A percentile compares a stretch with the other conserved stretches of the same genome.
phyloP scores from a whole-genome alignment of 768 basidiomycete genomes.

The Mycena floridula region DNA sequence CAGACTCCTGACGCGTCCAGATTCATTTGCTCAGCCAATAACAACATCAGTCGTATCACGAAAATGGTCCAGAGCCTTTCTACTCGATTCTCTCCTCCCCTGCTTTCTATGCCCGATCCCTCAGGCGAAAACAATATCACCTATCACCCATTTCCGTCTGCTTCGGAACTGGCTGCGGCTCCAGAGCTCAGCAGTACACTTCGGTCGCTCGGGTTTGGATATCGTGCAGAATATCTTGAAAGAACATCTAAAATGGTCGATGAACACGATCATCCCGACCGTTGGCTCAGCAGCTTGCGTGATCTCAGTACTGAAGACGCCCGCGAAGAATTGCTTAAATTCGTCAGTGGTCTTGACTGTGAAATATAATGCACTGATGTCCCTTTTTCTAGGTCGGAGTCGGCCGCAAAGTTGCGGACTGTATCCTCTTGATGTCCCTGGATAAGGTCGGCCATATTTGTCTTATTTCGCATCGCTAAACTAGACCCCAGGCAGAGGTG shows the following conservation, averaged over 20 bases:
- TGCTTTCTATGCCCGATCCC: slow-evolving; percentile 44
- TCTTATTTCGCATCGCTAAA: neutral
- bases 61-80: slow-evolving; percentile 88
- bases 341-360: too few species aligned
- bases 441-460: slow-evolving; percentile 56
- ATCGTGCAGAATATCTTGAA: slow-evolving; percentile 88
- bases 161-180: slow-evolving; percentile 50
- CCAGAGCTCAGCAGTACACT: slow-evolving; percentile 56
- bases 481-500: slow-evolving; percentile 56
- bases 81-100: slow-evolving; percentile 62
- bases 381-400: too few species aligned
- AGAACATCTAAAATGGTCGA: slow-evolving; percentile 63
- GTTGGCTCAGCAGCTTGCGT: slow-evolving; percentile 56
- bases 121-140: slow-evolving; percentile 19
- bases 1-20: slow-evolving; percentile 30
- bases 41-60: slow-evolving; percentile 91
- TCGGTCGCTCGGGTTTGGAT: slow-evolving; percentile 88
- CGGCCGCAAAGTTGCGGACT: slow-evolving; percentile 96
- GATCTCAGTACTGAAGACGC: slow-evolving; percentile 46
- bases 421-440: slow-evolving; percentile 85
- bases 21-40: slow-evolving; percentile 97
- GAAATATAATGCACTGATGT: too few species aligned
- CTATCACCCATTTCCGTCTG: slow-evolving; percentile 85
- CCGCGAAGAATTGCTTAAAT: slow-evolving; percentile 67
- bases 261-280: slow-evolving; percentile 45